Percentiles rank a stretch among this genome's conserved stretches.
phyloP scores from a whole-genome alignment of 2,329 filamentous ascomycete species.

The Stachybotrys chartarum region DNA sequence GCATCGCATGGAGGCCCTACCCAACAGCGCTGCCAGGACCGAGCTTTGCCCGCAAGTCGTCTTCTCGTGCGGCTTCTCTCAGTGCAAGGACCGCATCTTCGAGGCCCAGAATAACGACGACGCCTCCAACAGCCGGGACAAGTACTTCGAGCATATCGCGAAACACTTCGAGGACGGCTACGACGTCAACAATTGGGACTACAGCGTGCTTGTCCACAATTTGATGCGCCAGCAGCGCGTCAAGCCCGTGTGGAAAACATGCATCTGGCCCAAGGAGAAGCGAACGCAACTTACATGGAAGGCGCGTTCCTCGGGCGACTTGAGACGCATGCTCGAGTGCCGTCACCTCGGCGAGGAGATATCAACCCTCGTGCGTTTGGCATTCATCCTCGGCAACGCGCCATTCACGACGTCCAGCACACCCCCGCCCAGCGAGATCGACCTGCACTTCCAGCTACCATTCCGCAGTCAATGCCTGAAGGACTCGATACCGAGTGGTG shows the following conservation, averaged over 20 bases:
- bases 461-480: constrained; percentile 27
- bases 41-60: constrained; percentile 36
- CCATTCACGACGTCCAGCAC: constrained; percentile 28
- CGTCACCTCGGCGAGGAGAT: constrained; percentile 34
- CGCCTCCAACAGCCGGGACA: constrained; percentile 28
- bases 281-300: constrained; percentile 32
- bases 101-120: constrained; percentile 30
- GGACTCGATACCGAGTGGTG: constrained; percentile 21
- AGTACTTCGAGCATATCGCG: constrained; percentile 39
- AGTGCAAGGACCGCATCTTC: constrained; percentile 34
- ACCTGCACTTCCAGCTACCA: constrained; percentile 29
- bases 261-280: constrained; percentile 37
- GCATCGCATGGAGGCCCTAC: constrained; percentile 32
- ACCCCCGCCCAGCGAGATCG: constrained; percentile 30
- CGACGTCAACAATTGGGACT: constrained; percentile 35
- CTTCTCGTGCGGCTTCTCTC: constrained; percentile 34
- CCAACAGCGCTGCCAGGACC: constrained; percentile 31
- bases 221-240: constrained; percentile 34
- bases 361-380: constrained; percentile 32
- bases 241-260: constrained; percentile 37
- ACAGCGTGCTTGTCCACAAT: constrained; percentile 35
- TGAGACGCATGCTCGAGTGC: constrained; percentile 37
- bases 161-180: constrained; percentile 38
- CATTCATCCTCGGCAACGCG: constrained; percentile 34
- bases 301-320: constrained; percentile 31